Conservation (phyloP, 805 yeast genomes). For the Diddensiella transvaalensis region DNA sequence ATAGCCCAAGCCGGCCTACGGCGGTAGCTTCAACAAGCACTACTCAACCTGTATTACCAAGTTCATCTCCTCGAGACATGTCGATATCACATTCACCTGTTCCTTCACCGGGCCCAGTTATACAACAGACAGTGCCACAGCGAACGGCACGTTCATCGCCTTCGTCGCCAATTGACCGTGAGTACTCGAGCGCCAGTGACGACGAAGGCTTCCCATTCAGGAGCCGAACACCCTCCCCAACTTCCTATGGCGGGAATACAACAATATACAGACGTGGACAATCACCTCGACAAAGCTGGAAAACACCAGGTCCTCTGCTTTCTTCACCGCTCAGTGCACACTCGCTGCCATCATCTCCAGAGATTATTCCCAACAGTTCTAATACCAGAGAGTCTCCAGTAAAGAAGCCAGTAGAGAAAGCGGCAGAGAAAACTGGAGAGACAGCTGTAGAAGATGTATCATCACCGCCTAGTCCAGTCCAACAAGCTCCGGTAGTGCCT, state of each 20-base stretch:
- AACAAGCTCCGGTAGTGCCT: no score
- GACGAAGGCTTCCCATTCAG: no score
- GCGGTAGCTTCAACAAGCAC: no score
- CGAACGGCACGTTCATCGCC: not conserved
- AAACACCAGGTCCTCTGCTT: not conserved
- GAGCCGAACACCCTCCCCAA: no score
- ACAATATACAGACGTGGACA: no score
- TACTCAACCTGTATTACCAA: not conserved
- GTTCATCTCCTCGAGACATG: not conserved
- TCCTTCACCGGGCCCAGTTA: not conserved
- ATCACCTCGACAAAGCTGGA: no score
- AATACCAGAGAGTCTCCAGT: not conserved
- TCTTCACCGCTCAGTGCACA: not conserved
- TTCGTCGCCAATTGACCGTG: not conserved
- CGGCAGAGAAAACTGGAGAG: no score
- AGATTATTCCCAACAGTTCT: not conserved
- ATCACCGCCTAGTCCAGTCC: no score
- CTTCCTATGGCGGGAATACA: no score
- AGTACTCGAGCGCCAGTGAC: no score
- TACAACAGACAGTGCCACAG: not conserved
- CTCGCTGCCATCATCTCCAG: not conserved
- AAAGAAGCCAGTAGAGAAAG: not conserved
- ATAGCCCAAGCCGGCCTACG: not conserved
- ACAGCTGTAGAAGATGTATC: no score
- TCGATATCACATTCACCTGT: not conserved